A percentile compares a stretch with the other conserved stretches of the same genome.
These are phyloP conservation scores for Phoma sp. DNA, from an alignment of 2,329 filamentous ascomycete genomes.

Conservation along the genomic window DNA sequence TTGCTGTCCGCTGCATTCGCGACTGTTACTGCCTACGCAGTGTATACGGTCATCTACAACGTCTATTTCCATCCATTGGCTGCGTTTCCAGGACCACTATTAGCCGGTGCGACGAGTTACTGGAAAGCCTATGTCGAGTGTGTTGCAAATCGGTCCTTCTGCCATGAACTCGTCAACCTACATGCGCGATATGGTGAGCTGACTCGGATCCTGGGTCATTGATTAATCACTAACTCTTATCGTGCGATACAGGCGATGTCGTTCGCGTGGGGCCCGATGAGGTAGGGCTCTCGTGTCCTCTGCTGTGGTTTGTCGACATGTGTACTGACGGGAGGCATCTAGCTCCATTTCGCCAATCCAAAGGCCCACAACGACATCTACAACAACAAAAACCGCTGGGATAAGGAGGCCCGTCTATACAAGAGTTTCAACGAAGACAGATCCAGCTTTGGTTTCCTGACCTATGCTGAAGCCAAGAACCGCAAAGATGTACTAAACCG, in stretches of 20 bases:
- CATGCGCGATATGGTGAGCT: constrained; percentile 37
- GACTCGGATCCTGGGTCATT: background rate
- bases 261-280: constrained; percentile 40
- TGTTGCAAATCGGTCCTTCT: constrained; percentile 36
- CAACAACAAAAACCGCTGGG: constrained; percentile 50
- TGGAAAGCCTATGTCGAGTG: constrained; percentile 42
- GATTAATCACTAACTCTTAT: constrained; percentile 13
- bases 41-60: constrained; percentile 38
- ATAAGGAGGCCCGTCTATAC: constrained; percentile 52
- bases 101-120: constrained; percentile 30
- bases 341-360: constrained; percentile 54
- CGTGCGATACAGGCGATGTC: constrained; percentile 26
- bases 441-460: constrained; percentile 53
- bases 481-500: constrained; percentile 52
- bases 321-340: constrained; percentile 18
- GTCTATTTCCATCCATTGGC: constrained; percentile 53
- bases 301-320: background rate
- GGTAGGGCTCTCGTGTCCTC: constrained; percentile 14
- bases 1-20: constrained; percentile 22
- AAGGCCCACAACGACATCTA: constrained; percentile 54
- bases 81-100: constrained; percentile 50
- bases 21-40: constrained; percentile 21
- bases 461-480: constrained; percentile 48
- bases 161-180: constrained; percentile 33
- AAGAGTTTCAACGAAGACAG: constrained; percentile 50